Evolutionary conservation across 2,329 filamentous ascomycete species (phyloP).

Genomic region (Ceratocystis cubensis): DNA sequence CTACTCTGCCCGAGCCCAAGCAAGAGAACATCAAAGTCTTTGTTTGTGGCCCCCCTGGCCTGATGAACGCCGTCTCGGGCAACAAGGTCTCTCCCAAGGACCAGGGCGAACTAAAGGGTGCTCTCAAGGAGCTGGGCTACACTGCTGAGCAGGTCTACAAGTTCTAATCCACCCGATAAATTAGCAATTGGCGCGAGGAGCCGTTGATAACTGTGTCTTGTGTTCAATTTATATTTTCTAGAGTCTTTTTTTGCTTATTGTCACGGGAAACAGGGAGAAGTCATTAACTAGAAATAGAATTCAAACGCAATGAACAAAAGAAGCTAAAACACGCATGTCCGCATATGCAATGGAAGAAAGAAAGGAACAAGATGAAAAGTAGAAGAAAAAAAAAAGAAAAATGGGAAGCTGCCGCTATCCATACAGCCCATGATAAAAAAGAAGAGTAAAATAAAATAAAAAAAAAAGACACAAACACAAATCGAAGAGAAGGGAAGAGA

Average conservation of each 20-base stretch:
- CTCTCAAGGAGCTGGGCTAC: slow-evolving; percentile 69
- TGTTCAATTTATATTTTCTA: too few relatives aligned
- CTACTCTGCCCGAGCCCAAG: slow-evolving; percentile 85
- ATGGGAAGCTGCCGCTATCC: neutral
- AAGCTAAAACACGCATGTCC: slow-evolving; percentile 6
- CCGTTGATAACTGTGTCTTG: neutral
- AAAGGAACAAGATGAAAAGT: neutral
- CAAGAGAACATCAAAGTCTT: slow-evolving; percentile 89
- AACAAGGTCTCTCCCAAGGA: slow-evolving; percentile 83
- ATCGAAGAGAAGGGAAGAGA: neutral
- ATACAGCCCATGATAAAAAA: neutral
- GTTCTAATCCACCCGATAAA: slow-evolving; percentile 43
- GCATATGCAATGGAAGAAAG: slow-evolving; percentile 3
- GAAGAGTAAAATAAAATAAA: neutral
- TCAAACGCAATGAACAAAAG: slow-evolving; percentile 3
- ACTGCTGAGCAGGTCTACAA: slow-evolving; percentile 76
- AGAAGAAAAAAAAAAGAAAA: neutral
- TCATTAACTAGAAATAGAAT: slow-evolving; percentile 7
- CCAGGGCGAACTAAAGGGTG: slow-evolving; percentile 77
- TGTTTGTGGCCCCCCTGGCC: slow-evolving; percentile 79
- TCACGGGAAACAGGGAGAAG: neutral
- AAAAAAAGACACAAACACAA: neutral
- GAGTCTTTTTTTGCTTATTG: neutral
- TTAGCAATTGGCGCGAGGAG: too few relatives aligned
- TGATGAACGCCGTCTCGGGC: slow-evolving; percentile 90